Conservation (phyloP, 2,329 filamentous ascomycete genomes). For the Diaporthe helianthi region DNA sequence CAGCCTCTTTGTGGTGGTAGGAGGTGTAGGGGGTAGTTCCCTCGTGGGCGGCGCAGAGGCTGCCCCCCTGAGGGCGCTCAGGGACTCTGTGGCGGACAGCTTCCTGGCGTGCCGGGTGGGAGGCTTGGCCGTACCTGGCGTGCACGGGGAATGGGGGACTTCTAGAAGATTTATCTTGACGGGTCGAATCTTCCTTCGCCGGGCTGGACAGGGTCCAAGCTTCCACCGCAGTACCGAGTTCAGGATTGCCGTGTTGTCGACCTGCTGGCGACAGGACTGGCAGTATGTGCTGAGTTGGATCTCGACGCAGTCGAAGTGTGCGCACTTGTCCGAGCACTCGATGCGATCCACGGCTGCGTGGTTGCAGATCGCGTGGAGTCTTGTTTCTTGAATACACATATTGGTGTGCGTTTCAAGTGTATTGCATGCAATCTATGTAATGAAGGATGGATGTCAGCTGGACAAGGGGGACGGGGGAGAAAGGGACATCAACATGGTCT, state of each 20-base stretch:
- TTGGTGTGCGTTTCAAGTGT: not conserved
- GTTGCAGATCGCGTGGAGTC: slow-evolving; percentile 32
- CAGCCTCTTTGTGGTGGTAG: not conserved
- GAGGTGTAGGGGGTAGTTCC: slow-evolving; percentile 10
- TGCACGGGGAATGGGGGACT: not conserved
- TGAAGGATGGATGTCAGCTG: not conserved
- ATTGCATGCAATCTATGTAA: not conserved
- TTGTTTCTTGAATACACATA: slow-evolving; percentile 33
- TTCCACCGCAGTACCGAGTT: slow-evolving; percentile 16
- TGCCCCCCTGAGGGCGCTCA: slow-evolving; percentile 13
- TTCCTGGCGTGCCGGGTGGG: not conserved
- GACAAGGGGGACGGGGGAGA: too few relatives aligned
- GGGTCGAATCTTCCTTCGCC: slow-evolving; percentile 12
- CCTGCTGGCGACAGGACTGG: slow-evolving; percentile 29
- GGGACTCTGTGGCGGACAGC: slow-evolving; percentile 12
- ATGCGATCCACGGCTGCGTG: slow-evolving; percentile 21
- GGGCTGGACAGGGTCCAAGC: not conserved
- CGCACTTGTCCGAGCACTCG: slow-evolving; percentile 31
- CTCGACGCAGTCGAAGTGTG: slow-evolving; percentile 28
- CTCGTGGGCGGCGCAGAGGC: slow-evolving; percentile 15
- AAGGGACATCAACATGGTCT: not conserved
- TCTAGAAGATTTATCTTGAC: not conserved
- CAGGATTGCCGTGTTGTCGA: slow-evolving; percentile 30
- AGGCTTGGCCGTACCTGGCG: not conserved
- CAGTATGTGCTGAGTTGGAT: slow-evolving; percentile 33